A percentile compares a stretch with the other conserved stretches of the same genome.
Conservation (phyloP, 371 early-diverging fungal species). For the Mucor racemosus region DNA sequence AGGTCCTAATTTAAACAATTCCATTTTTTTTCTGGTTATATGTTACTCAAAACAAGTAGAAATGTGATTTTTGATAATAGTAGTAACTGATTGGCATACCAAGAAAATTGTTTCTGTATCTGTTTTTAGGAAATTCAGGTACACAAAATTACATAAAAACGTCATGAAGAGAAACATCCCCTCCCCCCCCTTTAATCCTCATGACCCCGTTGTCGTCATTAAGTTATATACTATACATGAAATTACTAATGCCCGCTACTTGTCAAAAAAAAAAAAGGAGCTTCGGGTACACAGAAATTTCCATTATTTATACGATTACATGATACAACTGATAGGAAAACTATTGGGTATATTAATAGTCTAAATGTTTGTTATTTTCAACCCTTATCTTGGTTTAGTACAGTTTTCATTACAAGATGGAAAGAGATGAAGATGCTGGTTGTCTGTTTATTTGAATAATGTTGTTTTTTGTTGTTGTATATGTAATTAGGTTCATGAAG, state of each 20-base stretch:
- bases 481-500: neutral
- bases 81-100: no score
- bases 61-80: neutral
- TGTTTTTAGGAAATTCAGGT: neutral
- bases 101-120: neutral
- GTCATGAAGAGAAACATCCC: neutral
- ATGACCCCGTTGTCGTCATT: no score
- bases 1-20: neutral
- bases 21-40: neutral
- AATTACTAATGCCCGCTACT: no score
- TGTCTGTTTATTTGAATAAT: neutral
- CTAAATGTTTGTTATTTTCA: neutral
- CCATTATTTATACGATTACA: no score
- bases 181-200: no score
- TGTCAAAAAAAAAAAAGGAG: no score
- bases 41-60: neutral
- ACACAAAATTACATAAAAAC: no score
- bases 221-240: no score
- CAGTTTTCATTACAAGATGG: neutral
- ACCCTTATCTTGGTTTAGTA: neutral
- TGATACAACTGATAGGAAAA: neutral
- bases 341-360: neutral
- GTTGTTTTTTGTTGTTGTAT: neutral
- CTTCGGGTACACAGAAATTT: no score
- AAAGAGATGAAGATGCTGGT: neutral